Evolutionary conservation across 768 basidiomycete species (phyloP), one percentile per base, ranked within the genome.

Genomic region (Calocybe cyanea): DNA sequence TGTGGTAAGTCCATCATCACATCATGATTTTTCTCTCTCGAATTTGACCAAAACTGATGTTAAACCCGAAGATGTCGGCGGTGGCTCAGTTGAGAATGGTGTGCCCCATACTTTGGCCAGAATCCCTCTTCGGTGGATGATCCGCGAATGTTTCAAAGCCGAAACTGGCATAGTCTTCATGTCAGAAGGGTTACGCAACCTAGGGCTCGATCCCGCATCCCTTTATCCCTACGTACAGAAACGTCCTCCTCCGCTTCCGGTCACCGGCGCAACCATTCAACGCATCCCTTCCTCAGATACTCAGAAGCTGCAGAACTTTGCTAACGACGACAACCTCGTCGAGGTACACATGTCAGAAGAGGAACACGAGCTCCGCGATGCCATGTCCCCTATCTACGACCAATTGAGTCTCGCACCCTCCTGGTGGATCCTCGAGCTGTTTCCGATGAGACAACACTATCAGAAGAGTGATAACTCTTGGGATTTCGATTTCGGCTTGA

Each of bases 341-440:
- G 38, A 44, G 7, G 18, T 43, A 17, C 41, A 57, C 23, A 69
- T 52, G 13, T 65, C 59, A 21, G 78, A 87, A 56, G 85, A 85
- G 54, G 72, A 76, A 11, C 82, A 86, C 49, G 85, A 88, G 24
- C 50, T 84, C 24, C 58, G 61, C 2, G 87, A 88, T 52, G 77
- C 78, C 4, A 43, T 83, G 11, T 66, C 70, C 25, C 78, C 76
- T 0, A 60, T 69, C 1, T 83, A 81, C 51, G 86, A 89, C 57
- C 76, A 85, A 57, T 67, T 89, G 19, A 50, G 53, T 33, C 39
- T 76, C 1, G 52, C 60, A 23, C 65, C 53, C 38, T 34, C 20
- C 0, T 89, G 88, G 87, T 89, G 87, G 88, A 43, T 78, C 25
- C 64, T 89, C 32, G 88, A 91, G 59, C 4, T 76, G 7, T 34